Evolutionary conservation across 345 rosid species (phyloP).

Genomic region (Cardamine resedifolia): DNA sequence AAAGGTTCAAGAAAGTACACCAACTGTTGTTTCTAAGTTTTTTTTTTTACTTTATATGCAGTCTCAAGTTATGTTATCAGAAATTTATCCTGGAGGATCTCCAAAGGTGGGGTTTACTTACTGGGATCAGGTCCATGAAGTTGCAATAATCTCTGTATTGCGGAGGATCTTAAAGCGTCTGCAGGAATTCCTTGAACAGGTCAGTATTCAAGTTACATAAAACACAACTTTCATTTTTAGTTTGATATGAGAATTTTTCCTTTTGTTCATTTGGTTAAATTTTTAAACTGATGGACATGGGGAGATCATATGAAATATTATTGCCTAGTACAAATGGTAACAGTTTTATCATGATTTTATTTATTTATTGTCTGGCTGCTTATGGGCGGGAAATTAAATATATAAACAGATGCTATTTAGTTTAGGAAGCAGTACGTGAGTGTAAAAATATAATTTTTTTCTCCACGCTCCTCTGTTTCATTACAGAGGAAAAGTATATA

Average conservation of each 20-base stretch:
- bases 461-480: constrained; percentile 1
- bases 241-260: background rate
- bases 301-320: constrained; percentile 1
- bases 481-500: background rate
- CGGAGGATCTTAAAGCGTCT: constrained; percentile 75
- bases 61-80: constrained; percentile 92
- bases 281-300: background rate
- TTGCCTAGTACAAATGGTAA: constrained; percentile 12
- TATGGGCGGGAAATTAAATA: constrained; percentile 4
- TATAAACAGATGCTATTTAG: background rate
- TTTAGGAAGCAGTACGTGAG: constrained; percentile 13
- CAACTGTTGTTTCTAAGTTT: constrained; percentile 20
- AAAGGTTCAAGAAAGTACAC: constrained; percentile 4
- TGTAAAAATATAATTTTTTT: background rate
- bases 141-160: constrained; percentile 67
- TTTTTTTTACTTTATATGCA: constrained; percentile 39
- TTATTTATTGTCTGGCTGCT: background rate
- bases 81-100: constrained; percentile 95
- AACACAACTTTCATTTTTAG: constrained; percentile 1
- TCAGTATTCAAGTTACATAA: constrained; percentile 35
- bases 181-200: constrained; percentile 82
- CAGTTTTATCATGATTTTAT: background rate
- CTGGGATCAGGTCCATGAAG: constrained; percentile 95
- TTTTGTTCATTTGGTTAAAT: background rate
- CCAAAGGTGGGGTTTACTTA: constrained; percentile 77